Evolutionary conservation across 176 grass and related monocot genomes (phyloP).

Genomic region (Aegilops bicornis): DNA sequence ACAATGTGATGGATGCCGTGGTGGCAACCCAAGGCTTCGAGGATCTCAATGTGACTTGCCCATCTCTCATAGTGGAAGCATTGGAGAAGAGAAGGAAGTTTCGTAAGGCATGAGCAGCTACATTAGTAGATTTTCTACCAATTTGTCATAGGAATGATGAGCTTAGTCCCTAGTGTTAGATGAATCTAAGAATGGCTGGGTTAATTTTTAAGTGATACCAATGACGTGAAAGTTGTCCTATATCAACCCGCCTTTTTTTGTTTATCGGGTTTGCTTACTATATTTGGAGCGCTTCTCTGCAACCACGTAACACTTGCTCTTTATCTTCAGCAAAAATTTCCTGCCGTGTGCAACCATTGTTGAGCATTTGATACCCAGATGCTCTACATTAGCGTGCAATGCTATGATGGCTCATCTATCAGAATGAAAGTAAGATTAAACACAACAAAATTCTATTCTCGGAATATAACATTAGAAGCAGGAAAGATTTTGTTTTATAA

Average conservation of each 20-base stretch:
- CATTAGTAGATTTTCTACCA: neutral
- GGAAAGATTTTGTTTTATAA: no score
- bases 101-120: neutral
- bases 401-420: neutral
- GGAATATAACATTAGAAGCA: neutral
- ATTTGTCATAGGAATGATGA: neutral
- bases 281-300: neutral
- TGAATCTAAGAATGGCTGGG: neutral
- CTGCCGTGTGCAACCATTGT: neutral
- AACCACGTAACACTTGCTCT: neutral
- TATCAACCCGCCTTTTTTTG: neutral
- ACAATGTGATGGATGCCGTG: neutral
- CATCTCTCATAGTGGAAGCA: neutral
- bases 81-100: neutral
- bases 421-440: neutral
- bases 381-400: neutral
- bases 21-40: neutral
- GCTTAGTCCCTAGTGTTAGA: neutral
- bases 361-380: neutral
- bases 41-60: neutral
- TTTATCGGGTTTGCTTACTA: neutral
- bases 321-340: neutral
- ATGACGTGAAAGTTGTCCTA: neutral
- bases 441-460: neutral
- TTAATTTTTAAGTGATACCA: neutral